Evolutionary conservation across 257 asterid genomes (phyloP).

Genomic region (Ilex asprella): DNA sequence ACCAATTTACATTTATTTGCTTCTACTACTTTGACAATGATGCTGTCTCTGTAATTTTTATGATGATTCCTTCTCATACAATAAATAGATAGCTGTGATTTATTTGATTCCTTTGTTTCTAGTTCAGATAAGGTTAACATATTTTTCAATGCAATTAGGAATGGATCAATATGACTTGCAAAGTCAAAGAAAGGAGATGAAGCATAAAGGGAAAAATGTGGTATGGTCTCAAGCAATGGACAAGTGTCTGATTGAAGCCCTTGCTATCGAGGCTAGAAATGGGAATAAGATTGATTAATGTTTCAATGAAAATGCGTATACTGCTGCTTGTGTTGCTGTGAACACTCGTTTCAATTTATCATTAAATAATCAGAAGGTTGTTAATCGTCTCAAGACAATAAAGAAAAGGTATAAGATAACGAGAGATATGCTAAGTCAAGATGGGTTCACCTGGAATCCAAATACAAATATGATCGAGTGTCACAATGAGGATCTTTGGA

Average conservation of each 20-base stretch:
- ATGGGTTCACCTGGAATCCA: slow-evolving; percentile 1
- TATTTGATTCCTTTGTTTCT: too few relatives aligned
- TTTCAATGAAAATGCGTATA: not conserved
- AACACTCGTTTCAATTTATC: not conserved
- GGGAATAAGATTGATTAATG: not conserved
- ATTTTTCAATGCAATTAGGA: not conserved
- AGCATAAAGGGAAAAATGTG: not conserved
- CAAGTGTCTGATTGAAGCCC: not conserved
- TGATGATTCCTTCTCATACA: too few relatives aligned
- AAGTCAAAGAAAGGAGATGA: not conserved
- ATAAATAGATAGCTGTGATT: too few relatives aligned
- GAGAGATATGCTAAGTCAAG: not conserved
- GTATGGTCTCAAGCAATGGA: not conserved
- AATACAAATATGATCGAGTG: not conserved
- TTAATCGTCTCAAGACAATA: not conserved
- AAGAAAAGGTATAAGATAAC: not conserved
- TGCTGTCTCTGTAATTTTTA: not conserved
- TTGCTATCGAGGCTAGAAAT: not conserved
- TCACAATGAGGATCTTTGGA: not conserved
- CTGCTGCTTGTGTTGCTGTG: not conserved
- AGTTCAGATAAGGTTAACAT: not conserved
- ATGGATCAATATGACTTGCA: not conserved
- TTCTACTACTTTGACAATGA: not conserved
- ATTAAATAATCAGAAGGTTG: not conserved
- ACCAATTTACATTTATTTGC: not conserved